Evolutionary conservation across 176 grass and related monocot genomes (phyloP).

Genomic region (Zoysia japonica): DNA sequence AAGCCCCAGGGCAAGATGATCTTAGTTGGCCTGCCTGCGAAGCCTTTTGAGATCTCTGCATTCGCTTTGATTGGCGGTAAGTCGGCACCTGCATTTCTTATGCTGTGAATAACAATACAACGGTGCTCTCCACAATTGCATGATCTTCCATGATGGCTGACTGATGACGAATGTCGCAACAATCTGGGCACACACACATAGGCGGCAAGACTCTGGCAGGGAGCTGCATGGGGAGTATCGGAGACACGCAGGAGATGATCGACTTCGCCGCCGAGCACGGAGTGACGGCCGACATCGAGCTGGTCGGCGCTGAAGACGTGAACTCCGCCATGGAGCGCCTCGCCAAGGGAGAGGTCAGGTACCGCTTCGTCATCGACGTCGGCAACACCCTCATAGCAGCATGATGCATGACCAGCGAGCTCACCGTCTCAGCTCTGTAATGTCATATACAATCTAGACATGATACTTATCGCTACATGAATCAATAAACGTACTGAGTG

Average conservation of each 20-base stretch:
- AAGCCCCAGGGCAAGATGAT: conserved; percentile 60
- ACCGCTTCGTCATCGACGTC: conserved; percentile 75
- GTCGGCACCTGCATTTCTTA: neutral
- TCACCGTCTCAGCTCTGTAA: conserved; percentile 32
- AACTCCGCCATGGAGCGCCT: conserved; percentile 54
- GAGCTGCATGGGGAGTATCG: conserved; percentile 59
- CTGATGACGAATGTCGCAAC: neutral
- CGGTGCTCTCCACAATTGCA: neutral
- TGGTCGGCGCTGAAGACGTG: conserved; percentile 39
- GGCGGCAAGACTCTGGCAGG: conserved; percentile 52
- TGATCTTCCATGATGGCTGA: neutral
- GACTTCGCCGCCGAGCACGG: conserved; percentile 54
- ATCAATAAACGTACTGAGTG: conserved; percentile 17
- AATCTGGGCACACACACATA: conserved; percentile 24
- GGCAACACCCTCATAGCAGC: conserved; percentile 45
- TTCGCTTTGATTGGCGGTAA: conserved; percentile 47
- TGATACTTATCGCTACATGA: neutral
- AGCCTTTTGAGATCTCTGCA: conserved; percentile 53
- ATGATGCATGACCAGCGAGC: conserved; percentile 30
- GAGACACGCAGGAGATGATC: conserved; percentile 66
- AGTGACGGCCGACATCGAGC: conserved; percentile 47
- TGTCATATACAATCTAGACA: neutral
- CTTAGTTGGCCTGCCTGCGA: conserved; percentile 51
- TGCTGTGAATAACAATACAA: neutral
- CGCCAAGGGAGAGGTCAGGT: conserved; percentile 55